Base-by-base conservation (phyloP, 2,329 filamentous ascomycete genomes). In the Colletotrichum navitas region DNA sequence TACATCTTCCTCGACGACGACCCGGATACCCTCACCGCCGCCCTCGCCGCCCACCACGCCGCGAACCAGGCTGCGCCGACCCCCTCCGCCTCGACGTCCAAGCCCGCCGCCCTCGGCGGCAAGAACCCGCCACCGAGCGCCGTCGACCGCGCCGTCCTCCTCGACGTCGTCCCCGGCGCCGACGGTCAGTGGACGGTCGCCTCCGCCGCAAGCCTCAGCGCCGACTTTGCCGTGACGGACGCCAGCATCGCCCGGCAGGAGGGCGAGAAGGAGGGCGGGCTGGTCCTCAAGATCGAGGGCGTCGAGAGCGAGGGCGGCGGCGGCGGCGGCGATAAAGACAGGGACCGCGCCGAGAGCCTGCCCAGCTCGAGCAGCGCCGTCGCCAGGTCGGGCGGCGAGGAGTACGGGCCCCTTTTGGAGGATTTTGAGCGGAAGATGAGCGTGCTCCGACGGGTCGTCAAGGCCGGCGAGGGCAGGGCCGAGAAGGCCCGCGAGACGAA, bases 1-100 rank as follows among this genome's bases (percentile, higher is more conserved):
- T 98, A 98, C 83, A 88, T 98, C 78, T 98, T 99, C 84, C 89
- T 90, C 76, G 95, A 98, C 81, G 96, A 98, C 81, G 94, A 98
- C 78, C 89, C 91, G 2, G 92, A 95, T 58, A 84, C 93, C 55
- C 85, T 97, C 47, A 92, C 92, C 1, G 87, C 90, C 47, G 91
- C 92, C 2, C 91, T 80, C 81, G 89, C 79, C 65, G 70, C 75
- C 14, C 74, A 75, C 58, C 77, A 79, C 73, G 74, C 76, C 18
- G 61, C 76, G n/a, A 62, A 76, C 77, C 68, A 59, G 58, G 63
- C 56, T 26, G 63, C 54, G 26, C 41, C 45, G 59, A 68, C 36
- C 12, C 68, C 70, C 76, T 78, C 77, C 73, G 79, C 73, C 74
- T 80, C 69, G 71, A 69, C 75, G 39, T 61, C 76, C 58, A 66